Evolutionary conservation across 345 rosid species (phyloP), one percentile per base, ranked within the genome.

Genomic region (Gossypium bickii): DNA sequence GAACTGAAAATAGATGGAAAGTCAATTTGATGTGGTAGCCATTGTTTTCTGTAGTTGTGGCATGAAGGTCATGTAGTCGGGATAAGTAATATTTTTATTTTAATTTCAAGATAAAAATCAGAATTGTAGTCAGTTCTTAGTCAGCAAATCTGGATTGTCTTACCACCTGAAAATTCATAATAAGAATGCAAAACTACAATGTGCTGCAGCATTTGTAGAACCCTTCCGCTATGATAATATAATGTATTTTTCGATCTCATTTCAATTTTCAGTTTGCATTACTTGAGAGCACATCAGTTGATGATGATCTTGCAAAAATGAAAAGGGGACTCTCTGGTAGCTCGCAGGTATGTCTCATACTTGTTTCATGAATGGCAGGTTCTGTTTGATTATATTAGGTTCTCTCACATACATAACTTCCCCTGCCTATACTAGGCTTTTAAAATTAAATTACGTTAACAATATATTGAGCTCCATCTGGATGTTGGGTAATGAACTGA

Each of bases 271-370:
- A 91, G 97, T 91, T 91, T 83, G 88, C 89, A 7, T 78, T 89
- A 44, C 93, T 89, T 38, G 97, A 91, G 82, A 78, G 86, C 73
- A 71, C 89, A 49, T 89, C 90, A 2, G 93, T 89, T 45, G 97
- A 91, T 25, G 88, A 86, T 70, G 97, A 91, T 83, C 91, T 91
- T 73, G 89, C 85, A 57, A 79, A 34, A 70, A 77, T 87, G 81
- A 91, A 89, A 87, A 89, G 82, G 71, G 90, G 89, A 77, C 82
- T 89, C 34, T 78, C 89, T 62, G 89, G 89, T 12, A 77, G 83
- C 85, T 67, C 86, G 67, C 82, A 83, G 97, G 97, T 91, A 83
- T 3, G 34, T 44, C 57, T 27, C 77, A 63, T n/a, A 53, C 48
- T 34, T 27, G 58, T 29, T 47, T 60, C 44, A 24, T 16, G 75